Base-by-base conservation (phyloP, 1,139 yeast genomes). In the Zygoascus hellenicus region DNA sequence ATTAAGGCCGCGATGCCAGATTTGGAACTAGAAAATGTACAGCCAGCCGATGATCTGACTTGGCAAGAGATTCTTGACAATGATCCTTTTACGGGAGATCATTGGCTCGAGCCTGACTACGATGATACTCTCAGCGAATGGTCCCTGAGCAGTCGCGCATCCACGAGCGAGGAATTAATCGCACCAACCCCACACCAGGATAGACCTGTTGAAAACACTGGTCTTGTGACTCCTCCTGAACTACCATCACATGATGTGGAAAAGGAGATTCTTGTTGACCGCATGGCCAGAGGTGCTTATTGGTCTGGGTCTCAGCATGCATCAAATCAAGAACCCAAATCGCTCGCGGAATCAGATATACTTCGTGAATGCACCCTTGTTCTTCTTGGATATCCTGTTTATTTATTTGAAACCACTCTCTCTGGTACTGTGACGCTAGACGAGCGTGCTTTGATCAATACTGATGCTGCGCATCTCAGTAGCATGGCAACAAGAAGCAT, bases 21-120 rank as follows among this genome's bases (percentile, higher is more conserved):
- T 7, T 7, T 22, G 26, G 29, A 36, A 17, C 30, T 36, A 5
- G 15, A 26, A 5, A 22, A 9, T n/a, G 9, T 19, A 1, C 17
- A 7, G 15, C 13, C 13, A 2, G 14, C 13, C 6, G 29, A 19
- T 15, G 13, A 36, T 5, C 22, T 52, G 16, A 53, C 60, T 2
- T 61, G 65, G 65, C 47, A 47, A 5, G 57, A 57, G 7, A 60
- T 61, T 15, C 36, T 60, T 30, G 51, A 35, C 5, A 60, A 52
- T 26, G 61, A 56, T 9, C 62, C 62, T 11, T 39, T 59, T 14
- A 38, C 38, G 9, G 62, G 62, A 2, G 57, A 53, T 5, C 60
- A 58, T 42, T 58, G 62, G 62, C 35, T 48, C 10, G 53, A 48
- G 15, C 31, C 36, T 6, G 44, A 40, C 13, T 36, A 28, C 14